Base-by-base conservation (phyloP, 116 monocot species). In the Trichopus zeylanicus region DNA sequence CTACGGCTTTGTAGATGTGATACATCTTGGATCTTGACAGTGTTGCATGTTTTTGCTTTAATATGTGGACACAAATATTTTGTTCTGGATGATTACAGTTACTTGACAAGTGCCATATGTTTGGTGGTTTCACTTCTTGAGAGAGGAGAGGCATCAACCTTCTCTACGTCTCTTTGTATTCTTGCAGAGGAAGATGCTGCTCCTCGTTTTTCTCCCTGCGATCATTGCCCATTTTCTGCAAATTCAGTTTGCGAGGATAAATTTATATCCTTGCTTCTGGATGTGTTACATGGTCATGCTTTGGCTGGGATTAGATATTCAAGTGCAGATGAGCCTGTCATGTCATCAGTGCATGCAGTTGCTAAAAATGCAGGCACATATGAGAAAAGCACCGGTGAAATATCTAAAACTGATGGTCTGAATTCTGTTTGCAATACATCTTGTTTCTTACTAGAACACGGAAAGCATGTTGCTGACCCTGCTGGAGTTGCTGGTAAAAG, bases 21-120 rank as follows among this genome's bases (percentile, higher is more conserved):
- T 57, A 27, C 26, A 57, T 68, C 72, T 30, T 74, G 61, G 60
- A 61, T 70, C 72, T 59, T 95, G 29, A 60, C 61, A 26, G 68
- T 78, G 5, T 31, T 86, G 7, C 90, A 90, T 72, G 53, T 78
- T 76, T 83, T 95, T 79, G 73, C 73, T 51, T 78, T 48, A 9
- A 38, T 79, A 69, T 78, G 72, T 29, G 77, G 84, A 39, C 62
- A 61, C 48, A 77, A 67, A 21, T 73, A 76, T 62, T 81, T 87
- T 56, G 51, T 18, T 34, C 9, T 42, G 12, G 35, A 59, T 0
- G 48, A 67, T 39, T 25, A 73, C 53, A 60, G 31, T 61, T 61
- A 72, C 46, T 60, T 75, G 31, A 27, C 51, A 26, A 53, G 51
- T 65, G 69, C 71, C 7, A 64, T 95, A 59, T 74, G 30, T 53